Evolutionary conservation across 2,329 filamentous ascomycete species (phyloP).

Genomic region (Hirsutella rhossiliensis): DNA sequence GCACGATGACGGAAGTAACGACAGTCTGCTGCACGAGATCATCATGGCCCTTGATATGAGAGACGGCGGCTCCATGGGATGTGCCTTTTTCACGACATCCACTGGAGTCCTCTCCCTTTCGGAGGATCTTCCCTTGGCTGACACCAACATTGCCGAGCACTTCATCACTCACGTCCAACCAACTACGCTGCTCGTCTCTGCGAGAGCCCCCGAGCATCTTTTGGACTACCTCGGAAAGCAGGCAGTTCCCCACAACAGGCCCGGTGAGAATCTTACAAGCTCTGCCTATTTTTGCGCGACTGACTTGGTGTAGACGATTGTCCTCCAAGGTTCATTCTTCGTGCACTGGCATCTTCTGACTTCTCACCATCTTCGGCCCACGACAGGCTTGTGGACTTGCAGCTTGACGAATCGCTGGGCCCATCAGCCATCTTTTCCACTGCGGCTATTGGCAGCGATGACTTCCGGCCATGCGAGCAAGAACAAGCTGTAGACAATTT

Average conservation of each 20-base stretch:
- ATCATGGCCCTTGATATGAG: constrained; percentile 72
- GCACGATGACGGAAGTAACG: background rate
- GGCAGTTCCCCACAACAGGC: background rate
- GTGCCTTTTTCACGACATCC: constrained; percentile 65
- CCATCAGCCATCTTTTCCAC: constrained; percentile 10
- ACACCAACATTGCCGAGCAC: constrained; percentile 56
- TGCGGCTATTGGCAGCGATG: constrained; percentile 2
- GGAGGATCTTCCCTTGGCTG: constrained; percentile 60
- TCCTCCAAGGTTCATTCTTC: constrained; percentile 30
- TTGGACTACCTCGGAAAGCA: constrained; percentile 15
- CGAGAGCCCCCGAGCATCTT: constrained; percentile 30
- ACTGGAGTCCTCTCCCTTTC: constrained; percentile 64
- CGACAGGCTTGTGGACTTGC: constrained; percentile 45
- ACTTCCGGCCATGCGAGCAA: background rate
- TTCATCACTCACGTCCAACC: constrained; percentile 42
- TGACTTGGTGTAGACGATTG: background rate
- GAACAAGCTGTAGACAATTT: background rate
- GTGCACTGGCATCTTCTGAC: constrained; percentile 57
- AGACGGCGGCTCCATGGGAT: constrained; percentile 62
- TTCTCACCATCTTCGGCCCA: constrained; percentile 59
- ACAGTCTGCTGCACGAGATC: constrained; percentile 35
- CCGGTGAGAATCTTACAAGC: background rate
- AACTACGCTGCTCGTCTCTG: constrained; percentile 40
- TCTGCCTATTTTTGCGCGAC: background rate
- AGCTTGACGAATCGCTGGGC: constrained; percentile 5